Conservation (phyloP, 2,329 filamentous ascomycete genomes). For the Colletotrichum musae region DNA sequence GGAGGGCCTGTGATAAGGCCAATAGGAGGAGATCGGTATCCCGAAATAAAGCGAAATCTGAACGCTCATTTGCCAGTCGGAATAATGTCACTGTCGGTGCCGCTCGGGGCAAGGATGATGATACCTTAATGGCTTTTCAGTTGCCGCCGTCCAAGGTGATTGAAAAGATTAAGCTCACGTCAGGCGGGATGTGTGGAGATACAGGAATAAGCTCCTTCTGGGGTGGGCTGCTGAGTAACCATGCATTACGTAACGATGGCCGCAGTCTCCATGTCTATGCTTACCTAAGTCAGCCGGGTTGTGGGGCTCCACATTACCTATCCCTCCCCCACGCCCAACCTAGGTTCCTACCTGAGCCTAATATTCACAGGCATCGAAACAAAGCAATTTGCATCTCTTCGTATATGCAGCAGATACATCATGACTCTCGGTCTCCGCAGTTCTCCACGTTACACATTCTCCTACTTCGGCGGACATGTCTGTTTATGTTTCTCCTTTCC, state of each 20-base stretch:
- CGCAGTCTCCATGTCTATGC: not conserved
- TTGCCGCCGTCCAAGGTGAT: conserved; percentile 21
- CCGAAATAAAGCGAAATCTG: conserved; percentile 3
- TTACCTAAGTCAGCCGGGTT: not conserved
- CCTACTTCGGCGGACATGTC: not conserved
- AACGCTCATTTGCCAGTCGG: conserved; percentile 14
- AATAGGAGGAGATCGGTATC: conserved; percentile 10
- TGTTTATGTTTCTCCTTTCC: not conserved
- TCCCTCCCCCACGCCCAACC: not conserved
- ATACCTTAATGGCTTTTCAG: conserved; percentile 11
- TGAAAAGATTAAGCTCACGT: conserved; percentile 29
- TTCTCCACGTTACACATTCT: not conserved
- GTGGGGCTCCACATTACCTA: not conserved
- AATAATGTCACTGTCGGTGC: conserved; percentile 9
- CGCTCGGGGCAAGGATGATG: conserved; percentile 18
- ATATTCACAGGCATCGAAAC: conserved; percentile 9
- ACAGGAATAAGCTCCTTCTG: not conserved
- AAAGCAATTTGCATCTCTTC: conserved; percentile 11
- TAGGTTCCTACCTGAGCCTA: no score
- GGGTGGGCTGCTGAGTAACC: not conserved
- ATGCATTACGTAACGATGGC: not conserved
- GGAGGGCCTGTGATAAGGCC: conserved; percentile 20
- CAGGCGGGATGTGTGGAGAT: conserved; percentile 31
- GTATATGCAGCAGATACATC: conserved; percentile 21
- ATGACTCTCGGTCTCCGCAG: no score